Evolutionary conservation across 768 basidiomycete genomes (phyloP), one percentile per base, ranked within the genome.

Genomic region (Russula virescens): DNA sequence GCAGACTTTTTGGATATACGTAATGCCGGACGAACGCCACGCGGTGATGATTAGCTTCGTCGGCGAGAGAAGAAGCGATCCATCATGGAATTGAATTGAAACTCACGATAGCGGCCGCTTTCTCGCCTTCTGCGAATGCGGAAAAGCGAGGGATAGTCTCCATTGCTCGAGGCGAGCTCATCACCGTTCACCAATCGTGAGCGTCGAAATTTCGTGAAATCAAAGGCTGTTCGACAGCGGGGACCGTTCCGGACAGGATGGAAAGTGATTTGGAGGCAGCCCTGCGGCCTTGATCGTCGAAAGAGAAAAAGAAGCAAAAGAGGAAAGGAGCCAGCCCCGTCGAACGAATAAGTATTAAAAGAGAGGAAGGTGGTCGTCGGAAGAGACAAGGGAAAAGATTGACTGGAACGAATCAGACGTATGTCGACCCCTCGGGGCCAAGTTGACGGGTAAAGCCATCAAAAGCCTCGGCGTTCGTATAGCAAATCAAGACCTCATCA

Each of bases 241-340:
- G 54, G 53, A 49, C 70, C 70, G 70, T 71, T 64, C 66, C 68
- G 49, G 65, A 68, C 67, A 70, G 68, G 69, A 64, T 67, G 64
- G 70, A 53, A 63, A 40, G 48, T 59, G 63, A 65, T 49, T 57
- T 31, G 31, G 69, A 65, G 71, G 69, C 66, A 70, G 74, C 70
- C 76, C 78, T 72, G 66, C 60, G 26, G 69, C 69, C 71, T 69
- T 69, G 69, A 65, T 61, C 40, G 67, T 70, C 64, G 68, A 64
- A 28, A 68, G 68, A 66, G 43, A 57, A 62, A 40, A 57, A 42
- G 52, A 55, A 53, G 25, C n/a, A n/a, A n/a, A n/a, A n/a, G n/a
- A n/a, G n/a, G n/a, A 61, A 63, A 59, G 62, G 64, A 66, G 54
- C 61, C 63, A 18, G 69, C 61, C 66, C 66, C 53, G 46, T 50